Percentiles rank a stretch among this genome's conserved stretches.
Evolutionary conservation across 2,329 filamentous ascomycete species (phyloP).

Genomic region (Mycosphaerella arachidis): DNA sequence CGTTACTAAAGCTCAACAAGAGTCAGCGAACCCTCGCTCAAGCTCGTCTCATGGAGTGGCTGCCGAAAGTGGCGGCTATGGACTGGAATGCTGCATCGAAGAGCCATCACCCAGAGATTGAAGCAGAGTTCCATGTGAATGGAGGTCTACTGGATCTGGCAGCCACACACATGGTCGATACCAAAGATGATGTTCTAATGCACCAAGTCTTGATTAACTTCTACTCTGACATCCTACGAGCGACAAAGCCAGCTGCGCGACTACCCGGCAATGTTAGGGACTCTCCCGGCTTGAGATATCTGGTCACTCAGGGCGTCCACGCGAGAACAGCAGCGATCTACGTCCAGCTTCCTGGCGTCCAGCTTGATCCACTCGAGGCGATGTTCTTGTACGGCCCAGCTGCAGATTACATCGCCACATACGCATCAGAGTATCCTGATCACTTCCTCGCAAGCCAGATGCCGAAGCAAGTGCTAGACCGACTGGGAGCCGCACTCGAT

Average conservation of each 20-base stretch:
- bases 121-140: slow-evolving; percentile 36
- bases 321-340: slow-evolving; percentile 47
- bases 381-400: slow-evolving; percentile 52
- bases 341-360: slow-evolving; percentile 44
- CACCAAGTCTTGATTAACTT: slow-evolving; percentile 57
- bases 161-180: slow-evolving; percentile 53
- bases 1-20: slow-evolving; percentile 41
- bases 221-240: slow-evolving; percentile 48
- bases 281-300: slow-evolving; percentile 45
- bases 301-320: slow-evolving; percentile 50
- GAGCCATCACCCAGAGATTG: slow-evolving; percentile 51
- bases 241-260: slow-evolving; percentile 4
- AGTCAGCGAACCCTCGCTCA: slow-evolving; percentile 57
- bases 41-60: slow-evolving; percentile 55
- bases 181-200: slow-evolving; percentile 54
- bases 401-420: slow-evolving; percentile 55
- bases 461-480: slow-evolving; percentile 44
- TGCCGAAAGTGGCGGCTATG: slow-evolving; percentile 50
- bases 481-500: slow-evolving; percentile 44
- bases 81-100: slow-evolving; percentile 52
- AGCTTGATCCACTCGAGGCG: slow-evolving; percentile 48
- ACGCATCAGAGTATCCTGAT: slow-evolving; percentile 51
- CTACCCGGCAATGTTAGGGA: slow-evolving; percentile 1
- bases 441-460: slow-evolving; percentile 49
- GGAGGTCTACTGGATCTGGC: slow-evolving; percentile 53